Conservation (phyloP, 2,329 filamentous ascomycete species). For the Aspergillus novoparasiticus region DNA sequence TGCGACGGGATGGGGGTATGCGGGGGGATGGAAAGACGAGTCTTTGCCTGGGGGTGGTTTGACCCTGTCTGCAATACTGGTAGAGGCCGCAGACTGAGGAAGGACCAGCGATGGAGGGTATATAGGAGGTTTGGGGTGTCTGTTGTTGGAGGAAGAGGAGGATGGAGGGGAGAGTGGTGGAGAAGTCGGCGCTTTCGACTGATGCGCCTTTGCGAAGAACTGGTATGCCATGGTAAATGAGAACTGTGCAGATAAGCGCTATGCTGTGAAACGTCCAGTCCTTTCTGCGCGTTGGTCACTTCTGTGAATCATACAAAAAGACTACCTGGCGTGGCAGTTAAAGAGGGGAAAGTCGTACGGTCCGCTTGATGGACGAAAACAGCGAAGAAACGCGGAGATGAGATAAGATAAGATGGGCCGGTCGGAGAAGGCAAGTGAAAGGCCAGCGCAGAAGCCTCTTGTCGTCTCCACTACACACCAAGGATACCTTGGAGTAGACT, state of each 20-base stretch:
- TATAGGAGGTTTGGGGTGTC: constrained; percentile 30
- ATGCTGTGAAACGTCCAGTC: not conserved
- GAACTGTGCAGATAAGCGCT: no score
- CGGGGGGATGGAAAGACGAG: constrained; percentile 30
- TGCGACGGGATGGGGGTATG: constrained; percentile 33
- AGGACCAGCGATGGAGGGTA: constrained; percentile 34
- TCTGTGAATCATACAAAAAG: not conserved
- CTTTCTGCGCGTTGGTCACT: not conserved
- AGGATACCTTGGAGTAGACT: constrained; percentile 1
- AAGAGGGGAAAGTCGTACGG: constrained; percentile 5
- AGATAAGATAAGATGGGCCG: constrained; percentile 37
- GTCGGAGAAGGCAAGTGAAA: constrained; percentile 18
- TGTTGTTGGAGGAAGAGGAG: constrained; percentile 19
- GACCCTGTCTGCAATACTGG: constrained; percentile 22
- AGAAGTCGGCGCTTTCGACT: constrained; percentile 27
- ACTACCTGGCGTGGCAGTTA: not conserved
- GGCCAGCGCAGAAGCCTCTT: constrained; percentile 24
- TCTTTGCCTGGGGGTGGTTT: constrained; percentile 28
- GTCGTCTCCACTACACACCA: constrained; percentile 2
- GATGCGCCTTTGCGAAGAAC: constrained; percentile 39
- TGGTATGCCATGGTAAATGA: constrained; percentile 38
- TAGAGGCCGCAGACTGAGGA: constrained; percentile 24
- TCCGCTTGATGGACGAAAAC: constrained; percentile 11
- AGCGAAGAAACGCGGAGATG: constrained; percentile 34
- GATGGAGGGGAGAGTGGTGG: constrained; percentile 27